Base-by-base conservation (phyloP, 768 basidiomycete genomes). In the Rhizopogon salebrosus region DNA sequence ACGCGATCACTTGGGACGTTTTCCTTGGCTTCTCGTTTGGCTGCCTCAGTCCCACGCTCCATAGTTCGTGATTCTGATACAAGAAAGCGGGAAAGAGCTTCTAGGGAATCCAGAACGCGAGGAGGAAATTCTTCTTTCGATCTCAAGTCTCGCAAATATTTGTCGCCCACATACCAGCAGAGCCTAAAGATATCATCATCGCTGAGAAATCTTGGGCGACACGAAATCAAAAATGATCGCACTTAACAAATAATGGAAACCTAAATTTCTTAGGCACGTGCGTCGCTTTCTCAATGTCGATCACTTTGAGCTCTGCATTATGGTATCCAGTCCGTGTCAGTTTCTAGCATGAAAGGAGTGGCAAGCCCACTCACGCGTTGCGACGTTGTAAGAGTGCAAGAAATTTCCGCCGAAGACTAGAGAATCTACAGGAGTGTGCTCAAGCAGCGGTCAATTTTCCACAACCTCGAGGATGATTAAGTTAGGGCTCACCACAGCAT, bases 371-470 rank as follows among this genome's bases (percentile, higher is more conserved):
- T 58, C 69, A 95, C 94, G 95, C 3, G 87, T 92, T 1, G 79
- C 75, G 40, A 95, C 82, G 60, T 92, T 85, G 68, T 88, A 93
- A 7, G 93, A 95, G 70, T 99, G 95, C 46, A 99, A 68, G 66
- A 98, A 99, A 69, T 99, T 99, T 36, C 95, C 95, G 1, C 95
- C 95, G 62, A 98, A 95, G 1, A 99, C 97, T 38, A 99, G 75
- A 4, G 95, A 88, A 65, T 99, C 94, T 29, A 78, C 70, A 0
- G 95, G 95, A 0, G 97, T 98, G 69, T 91, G 85, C 89, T 95
- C 60, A 31, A 54, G 38, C 39, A 22, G 10, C 14, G 22, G 3
- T 11, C 16, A 54, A n/a, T 52, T 31, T 35, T 58, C 41, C 56
- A 49, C 53, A n/a, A 49, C 39, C 49, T 18, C 29, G 36, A 13